phyloP scores from a whole-genome alignment of 2,329 filamentous ascomycete genomes.

The Colletotrichum sp. region DNA sequence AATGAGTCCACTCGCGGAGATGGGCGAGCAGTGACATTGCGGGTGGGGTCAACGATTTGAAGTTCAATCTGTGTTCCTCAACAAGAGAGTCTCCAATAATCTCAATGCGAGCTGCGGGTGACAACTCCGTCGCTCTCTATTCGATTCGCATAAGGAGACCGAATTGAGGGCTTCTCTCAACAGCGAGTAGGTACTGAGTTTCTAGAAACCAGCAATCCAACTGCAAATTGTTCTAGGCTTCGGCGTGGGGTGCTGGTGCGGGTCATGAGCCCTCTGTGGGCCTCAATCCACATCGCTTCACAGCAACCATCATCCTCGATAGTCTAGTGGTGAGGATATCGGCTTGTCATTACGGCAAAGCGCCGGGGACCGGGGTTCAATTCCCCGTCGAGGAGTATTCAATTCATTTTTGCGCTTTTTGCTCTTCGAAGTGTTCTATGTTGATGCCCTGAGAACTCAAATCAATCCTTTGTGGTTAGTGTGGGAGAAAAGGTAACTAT shows the following conservation, averaged over 20 bases:
- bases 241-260: background rate
- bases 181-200: background rate
- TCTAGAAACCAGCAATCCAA: background rate
- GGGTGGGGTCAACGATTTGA: fast-evolving
- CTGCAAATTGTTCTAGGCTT: background rate
- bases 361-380: background rate
- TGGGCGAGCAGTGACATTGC: background rate
- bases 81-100: background rate
- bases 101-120: background rate
- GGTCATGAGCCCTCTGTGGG: background rate
- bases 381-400: background rate
- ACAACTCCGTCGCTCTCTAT: background rate
- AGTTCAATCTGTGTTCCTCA: background rate
- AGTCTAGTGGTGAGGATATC: slow-evolving; percentile 7
- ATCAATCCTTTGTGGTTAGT: no score
- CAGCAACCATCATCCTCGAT: background rate
- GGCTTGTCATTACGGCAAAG: background rate
- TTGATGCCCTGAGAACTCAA: no score
- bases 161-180: background rate
- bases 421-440: background rate
- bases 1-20: background rate
- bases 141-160: background rate
- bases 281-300: background rate
- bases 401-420: background rate
- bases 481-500: no score